Evolutionary conservation across 257 asterid species (phyloP), one percentile per base, ranked within the genome.

Genomic region (Solanum paucissectum): DNA sequence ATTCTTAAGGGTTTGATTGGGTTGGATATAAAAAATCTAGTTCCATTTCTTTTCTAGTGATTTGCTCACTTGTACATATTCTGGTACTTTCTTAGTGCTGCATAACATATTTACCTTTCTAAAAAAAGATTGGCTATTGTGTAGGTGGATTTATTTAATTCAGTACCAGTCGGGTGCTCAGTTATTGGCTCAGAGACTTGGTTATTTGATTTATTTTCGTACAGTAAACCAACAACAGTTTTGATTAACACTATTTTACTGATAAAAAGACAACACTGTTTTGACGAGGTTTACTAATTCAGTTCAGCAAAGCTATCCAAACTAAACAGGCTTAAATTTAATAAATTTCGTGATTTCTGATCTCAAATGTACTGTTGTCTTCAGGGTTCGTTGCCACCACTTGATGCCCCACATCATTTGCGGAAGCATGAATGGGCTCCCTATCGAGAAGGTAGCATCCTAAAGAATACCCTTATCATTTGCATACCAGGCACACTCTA

Each of bases 351-450:
- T 81, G 68, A 46, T 81, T 81, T 49, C 60, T 29, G 38, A 81
- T 46, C 44, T 75, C 75, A 75, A 40, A 27, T 79, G 55, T 85
- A 64, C 64, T 33, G 27, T 68, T 83, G 49, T 90, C 88, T 81
- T 86, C 94, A 95, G 98, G 99, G 98, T 55, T 84, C 94, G 64
- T 93, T 97, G 88, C 99, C 99, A 46, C 99, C 98, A 29, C 96
- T 97, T 64, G 98, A 97, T 55, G 98, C 99, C 86, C 98, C 98
- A 81, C 98, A 96, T 91, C 99, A 97, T 93, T 88, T 95, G 90
- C 98, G 99, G 85, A 95, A 93, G 92, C 99, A 97, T 86, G 98
- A 97, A 94, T 97, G 99, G 99, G 98, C 91, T 88, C 89, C 95
- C 44, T 97, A 93, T 90, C 94, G 99, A 90, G 98, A 97, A 97